These are phyloP conservation scores for Tieghemiomyces parasiticus DNA, from an alignment of 192 early-diverging fungal species.

Conservation along the genomic window DNA sequence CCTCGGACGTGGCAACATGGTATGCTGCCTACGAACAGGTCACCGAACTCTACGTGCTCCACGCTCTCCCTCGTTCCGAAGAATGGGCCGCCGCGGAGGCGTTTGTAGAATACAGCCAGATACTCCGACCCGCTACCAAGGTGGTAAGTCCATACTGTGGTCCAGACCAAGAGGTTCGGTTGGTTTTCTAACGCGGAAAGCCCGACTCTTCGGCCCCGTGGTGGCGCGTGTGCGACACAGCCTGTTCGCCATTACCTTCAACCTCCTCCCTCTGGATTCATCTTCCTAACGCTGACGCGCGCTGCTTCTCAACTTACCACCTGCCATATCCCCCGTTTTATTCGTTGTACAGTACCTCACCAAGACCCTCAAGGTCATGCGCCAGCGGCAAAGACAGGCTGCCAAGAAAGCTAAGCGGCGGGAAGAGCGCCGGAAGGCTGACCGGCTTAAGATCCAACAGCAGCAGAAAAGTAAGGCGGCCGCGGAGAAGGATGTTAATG, in stretches of 20 bases:
- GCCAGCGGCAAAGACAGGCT: too few relatives aligned
- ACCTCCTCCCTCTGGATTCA: not conserved
- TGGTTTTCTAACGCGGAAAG: not conserved
- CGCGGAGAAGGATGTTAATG: too few relatives aligned
- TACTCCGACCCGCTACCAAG: not conserved
- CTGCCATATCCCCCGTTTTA: too few relatives aligned
- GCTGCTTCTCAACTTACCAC: not conserved
- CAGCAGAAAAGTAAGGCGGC: too few relatives aligned
- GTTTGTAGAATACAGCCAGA: constrained; percentile 5
- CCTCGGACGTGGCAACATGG: not conserved
- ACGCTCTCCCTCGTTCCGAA: not conserved
- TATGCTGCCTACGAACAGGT: not conserved
- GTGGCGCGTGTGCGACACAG: not conserved
- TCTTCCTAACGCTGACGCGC: not conserved
- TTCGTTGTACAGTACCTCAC: too few relatives aligned
- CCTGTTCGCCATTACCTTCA: not conserved
- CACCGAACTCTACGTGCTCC: constrained; percentile 5
- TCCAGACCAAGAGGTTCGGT: too few relatives aligned
- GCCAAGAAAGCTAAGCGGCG: too few relatives aligned
- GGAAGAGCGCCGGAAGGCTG: too few relatives aligned
- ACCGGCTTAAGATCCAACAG: too few relatives aligned
- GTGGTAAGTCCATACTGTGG: not conserved
- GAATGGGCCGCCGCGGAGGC: constrained; percentile 4
- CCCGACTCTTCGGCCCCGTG: not conserved
- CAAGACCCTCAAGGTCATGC: too few relatives aligned